phyloP scores from a whole-genome alignment of 208 protist genomes.

The Entamoeba invadens region DNA sequence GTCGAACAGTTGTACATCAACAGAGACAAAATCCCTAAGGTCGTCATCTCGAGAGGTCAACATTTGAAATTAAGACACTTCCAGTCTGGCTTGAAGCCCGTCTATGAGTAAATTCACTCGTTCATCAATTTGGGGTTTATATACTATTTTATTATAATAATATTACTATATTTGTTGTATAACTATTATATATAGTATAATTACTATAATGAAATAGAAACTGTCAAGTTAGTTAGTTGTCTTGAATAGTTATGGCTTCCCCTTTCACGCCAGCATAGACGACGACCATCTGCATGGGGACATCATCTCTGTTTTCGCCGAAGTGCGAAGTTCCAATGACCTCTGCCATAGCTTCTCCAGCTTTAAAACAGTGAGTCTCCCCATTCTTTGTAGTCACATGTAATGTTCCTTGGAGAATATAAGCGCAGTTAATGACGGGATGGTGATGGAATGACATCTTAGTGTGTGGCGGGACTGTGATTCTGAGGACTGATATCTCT shows the following conservation, averaged over 20 bases:
- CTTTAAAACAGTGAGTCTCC: background rate
- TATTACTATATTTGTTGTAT: no score
- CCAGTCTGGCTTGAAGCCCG: background rate
- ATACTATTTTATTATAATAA: no score
- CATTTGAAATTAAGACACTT: slow-evolving; percentile 7
- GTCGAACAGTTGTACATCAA: slow-evolving; percentile 3
- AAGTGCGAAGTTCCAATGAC: background rate
- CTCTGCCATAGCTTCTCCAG: background rate
- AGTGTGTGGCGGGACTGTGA: background rate
- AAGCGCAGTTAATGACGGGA: background rate
- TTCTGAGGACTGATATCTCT: background rate
- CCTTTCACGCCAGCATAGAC: background rate
- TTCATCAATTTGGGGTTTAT: no score
- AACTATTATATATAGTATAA: no score
- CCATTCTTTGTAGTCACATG: background rate
- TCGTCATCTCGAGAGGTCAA: background rate
- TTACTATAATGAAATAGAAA: no score
- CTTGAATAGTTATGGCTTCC: no score
- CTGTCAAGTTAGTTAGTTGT: no score
- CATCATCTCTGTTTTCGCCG: background rate
- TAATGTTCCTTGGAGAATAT: background rate
- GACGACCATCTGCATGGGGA: background rate
- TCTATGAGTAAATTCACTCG: background rate
- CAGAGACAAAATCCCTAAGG: background rate
- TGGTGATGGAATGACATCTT: background rate